Conservation (phyloP, 2,329 filamentous ascomycete species). For the Lasiodiplodia gonubiensis region DNA sequence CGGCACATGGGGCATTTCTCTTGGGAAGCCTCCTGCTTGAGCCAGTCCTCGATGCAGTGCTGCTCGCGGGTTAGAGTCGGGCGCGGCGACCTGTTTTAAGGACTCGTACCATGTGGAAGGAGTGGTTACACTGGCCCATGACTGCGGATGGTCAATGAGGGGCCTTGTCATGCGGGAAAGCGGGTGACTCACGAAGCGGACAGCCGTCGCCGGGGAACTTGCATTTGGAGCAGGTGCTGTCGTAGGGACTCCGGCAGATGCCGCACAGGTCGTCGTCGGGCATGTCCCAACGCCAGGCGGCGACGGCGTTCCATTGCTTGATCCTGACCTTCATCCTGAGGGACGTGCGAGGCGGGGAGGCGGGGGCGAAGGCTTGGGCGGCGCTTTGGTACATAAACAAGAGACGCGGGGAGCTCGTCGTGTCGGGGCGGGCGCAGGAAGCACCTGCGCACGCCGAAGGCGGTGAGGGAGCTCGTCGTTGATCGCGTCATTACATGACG, state of each 20-base stretch:
- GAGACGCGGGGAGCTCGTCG: background rate
- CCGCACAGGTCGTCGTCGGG: constrained; percentile 97
- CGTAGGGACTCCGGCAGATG: constrained; percentile 97
- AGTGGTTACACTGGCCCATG: constrained; percentile 95
- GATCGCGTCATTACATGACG: no score
- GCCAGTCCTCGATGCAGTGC: constrained; percentile 97
- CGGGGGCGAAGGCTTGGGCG: constrained; percentile 34
- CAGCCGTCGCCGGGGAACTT: constrained; percentile 98
- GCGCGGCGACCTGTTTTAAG: background rate
- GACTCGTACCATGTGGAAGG: constrained; percentile 84
- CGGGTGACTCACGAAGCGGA: constrained; percentile 72
- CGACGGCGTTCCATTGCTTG: constrained; percentile 90
- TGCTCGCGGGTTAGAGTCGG: constrained; percentile 45
- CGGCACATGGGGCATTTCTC: constrained; percentile 98
- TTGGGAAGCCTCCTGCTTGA: constrained; percentile 90
- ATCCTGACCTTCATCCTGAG: constrained; percentile 91
- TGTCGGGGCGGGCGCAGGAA: no score
- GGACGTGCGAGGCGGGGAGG: background rate
- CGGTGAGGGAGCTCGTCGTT: constrained; percentile 20
- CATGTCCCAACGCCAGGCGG: constrained; percentile 97
- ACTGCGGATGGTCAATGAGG: constrained; percentile 60
- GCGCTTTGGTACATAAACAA: constrained; percentile 26
- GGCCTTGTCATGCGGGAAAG: constrained; percentile 12
- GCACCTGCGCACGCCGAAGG: constrained; percentile 23
- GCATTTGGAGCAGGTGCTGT: constrained; percentile 96